Conservation (phyloP, 768 basidiomycete species). For the Boletellus emodensis region DNA sequence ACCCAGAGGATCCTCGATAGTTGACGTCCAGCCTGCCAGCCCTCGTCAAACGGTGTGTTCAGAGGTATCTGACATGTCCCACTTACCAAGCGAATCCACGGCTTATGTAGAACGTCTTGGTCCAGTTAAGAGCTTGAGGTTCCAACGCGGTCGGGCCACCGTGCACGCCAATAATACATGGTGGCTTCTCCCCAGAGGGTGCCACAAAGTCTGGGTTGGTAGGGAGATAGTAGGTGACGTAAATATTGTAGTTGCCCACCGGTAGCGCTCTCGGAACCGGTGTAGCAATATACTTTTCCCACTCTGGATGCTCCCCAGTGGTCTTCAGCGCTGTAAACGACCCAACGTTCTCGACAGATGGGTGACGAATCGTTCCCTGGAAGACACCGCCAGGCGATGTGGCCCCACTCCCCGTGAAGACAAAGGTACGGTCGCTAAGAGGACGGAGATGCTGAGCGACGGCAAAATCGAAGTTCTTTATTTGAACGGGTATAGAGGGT, state of each 20-base stretch:
- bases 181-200: slow-evolving; percentile 52
- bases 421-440: not conserved
- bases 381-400: slow-evolving; percentile 9
- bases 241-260: slow-evolving; percentile 26
- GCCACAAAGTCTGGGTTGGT: slow-evolving; percentile 52
- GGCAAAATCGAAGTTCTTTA: slow-evolving; percentile 4
- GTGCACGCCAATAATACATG: slow-evolving; percentile 59
- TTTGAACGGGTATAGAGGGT: not conserved
- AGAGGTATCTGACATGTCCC: not conserved
- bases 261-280: slow-evolving; percentile 4
- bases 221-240: slow-evolving; percentile 62
- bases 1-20: slow-evolving; percentile 70
- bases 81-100: slow-evolving; percentile 66
- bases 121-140: slow-evolving; percentile 46
- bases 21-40: slow-evolving; percentile 61
- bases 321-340: slow-evolving; percentile 5
- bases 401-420: slow-evolving; percentile 8
- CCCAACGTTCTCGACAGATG: slow-evolving; percentile 8
- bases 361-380: slow-evolving; percentile 1
- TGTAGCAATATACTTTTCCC: slow-evolving; percentile 9
- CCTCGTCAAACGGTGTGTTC: slow-evolving; percentile 1
- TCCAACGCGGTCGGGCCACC: slow-evolving; percentile 62
- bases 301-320: slow-evolving; percentile 10
- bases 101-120: slow-evolving; percentile 59
- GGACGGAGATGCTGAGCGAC: slow-evolving; percentile 15